These are phyloP conservation scores for Tetratostichococcus sp. DNA, from an alignment of 139 green algal genomes.

Conservation along the genomic window DNA sequence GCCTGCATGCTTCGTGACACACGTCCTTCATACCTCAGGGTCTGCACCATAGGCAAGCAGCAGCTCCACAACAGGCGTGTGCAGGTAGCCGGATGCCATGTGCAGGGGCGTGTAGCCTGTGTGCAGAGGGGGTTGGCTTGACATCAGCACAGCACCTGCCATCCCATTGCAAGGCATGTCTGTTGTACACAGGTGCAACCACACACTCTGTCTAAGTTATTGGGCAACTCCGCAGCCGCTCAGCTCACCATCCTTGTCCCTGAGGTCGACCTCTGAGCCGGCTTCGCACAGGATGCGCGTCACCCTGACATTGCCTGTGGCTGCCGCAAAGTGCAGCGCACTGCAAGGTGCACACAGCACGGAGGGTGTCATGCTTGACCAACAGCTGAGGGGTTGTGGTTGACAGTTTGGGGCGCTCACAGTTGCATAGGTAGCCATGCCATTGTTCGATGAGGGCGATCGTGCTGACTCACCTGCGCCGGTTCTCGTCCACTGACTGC, in stretches of 20 bases:
- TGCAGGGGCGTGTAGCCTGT: conserved; percentile 81
- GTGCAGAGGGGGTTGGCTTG: neutral
- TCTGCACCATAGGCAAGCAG: conserved; percentile 64
- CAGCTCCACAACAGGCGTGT: conserved; percentile 47
- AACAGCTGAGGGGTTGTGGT: no score
- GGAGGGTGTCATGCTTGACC: no score
- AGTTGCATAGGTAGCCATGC: no score
- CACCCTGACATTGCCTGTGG: conserved; percentile 52
- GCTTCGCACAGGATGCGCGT: conserved; percentile 53
- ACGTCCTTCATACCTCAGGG: conserved; percentile 31
- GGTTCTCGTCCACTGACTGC: conserved; percentile 63
- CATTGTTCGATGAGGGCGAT: no score
- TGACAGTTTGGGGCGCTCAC: no score
- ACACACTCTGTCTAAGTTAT: no score
- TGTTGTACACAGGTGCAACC: no score
- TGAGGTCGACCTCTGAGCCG: conserved; percentile 69
- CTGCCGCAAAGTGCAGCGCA: conserved; percentile 80
- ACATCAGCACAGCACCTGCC: no score
- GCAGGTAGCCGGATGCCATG: conserved; percentile 78
- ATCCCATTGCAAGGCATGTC: no score
- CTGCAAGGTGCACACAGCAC: conserved; percentile 28
- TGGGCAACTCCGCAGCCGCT: no score
- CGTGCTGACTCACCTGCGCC: conserved; percentile 57
- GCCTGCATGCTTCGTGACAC: no score
- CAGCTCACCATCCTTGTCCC: conserved; percentile 74